Evolutionary conservation across 1,139 yeast species (phyloP), one percentile per base, ranked within the genome.

Genomic region (Pichia sp.): DNA sequence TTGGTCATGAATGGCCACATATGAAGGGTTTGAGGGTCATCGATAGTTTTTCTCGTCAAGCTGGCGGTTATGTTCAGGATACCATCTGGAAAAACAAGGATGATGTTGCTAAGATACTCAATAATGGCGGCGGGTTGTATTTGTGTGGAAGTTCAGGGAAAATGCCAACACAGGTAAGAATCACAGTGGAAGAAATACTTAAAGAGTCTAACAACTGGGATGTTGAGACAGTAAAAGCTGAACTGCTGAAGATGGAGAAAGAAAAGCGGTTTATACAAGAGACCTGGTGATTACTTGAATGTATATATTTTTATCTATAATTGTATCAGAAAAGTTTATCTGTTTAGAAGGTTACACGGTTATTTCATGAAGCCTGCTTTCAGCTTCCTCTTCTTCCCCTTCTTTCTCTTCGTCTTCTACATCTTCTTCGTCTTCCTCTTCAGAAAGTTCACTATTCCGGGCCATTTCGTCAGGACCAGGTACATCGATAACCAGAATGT

Each of bases 91-190:
- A 73, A 31, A 69, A 84, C 50, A 74, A 75, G 36, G 68, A 73
- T 3, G 52, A 73, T 30, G 70, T 90, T 2, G 80, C 77, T 1
- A 76, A 81, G 8, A 68, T 84, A 52, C 67, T 90, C 8, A 67
- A 80, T 3, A 73, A 82, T n/a, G 65, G 78, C 47, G 67, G 75
- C 19, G 95, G 89, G 0, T 71, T 90, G 5, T 90, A 85, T 67
- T 75, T 93, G 2, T 92, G 99, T 74, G 97, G 99, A 0, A 85
- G 96, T 11, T 85, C 96, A 40, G 99, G 99, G 0, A 81, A 83
- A 60, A 95, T 93, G 99, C 99, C 99, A 0, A 78, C 84, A 42
- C 95, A 93, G 67, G 95, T 93, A 1, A 75, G 96, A 58, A 70
- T 87, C 23, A 92, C 97, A 0, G 67, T 92, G 23, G 76, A 77